phyloP scores from a whole-genome alignment of 164 flowering plant species.

The Tinospora cordifolia region DNA sequence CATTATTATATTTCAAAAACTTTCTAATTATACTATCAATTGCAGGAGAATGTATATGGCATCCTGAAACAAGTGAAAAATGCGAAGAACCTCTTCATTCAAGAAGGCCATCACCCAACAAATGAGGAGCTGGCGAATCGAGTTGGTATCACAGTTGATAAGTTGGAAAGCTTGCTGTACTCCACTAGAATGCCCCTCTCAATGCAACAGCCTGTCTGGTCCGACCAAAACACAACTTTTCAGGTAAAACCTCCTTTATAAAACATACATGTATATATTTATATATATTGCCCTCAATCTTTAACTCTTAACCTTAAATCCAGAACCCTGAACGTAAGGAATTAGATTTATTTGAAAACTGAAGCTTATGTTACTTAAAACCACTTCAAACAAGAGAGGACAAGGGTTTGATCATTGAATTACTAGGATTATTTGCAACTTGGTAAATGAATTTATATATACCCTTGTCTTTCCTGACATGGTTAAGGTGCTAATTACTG shows the following conservation, averaged over 20 bases:
- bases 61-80: constrained; percentile 44
- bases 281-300: too few relatives aligned
- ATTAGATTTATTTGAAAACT: neutral
- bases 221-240: constrained; percentile 61
- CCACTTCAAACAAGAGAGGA: too few relatives aligned
- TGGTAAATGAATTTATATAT: neutral
- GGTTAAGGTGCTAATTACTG: neutral
- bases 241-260: constrained; percentile 44
- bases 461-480: neutral
- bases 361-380: neutral
- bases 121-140: constrained; percentile 65
- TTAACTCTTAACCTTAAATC: too few relatives aligned
- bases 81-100: constrained; percentile 41
- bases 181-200: constrained; percentile 56
- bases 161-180: constrained; percentile 41
- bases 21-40: neutral
- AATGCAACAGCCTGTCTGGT: constrained; percentile 60
- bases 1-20: too few relatives aligned
- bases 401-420: neutral
- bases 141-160: constrained; percentile 59
- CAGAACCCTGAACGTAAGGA: neutral
- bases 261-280: too few relatives aligned
- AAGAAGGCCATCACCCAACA: constrained; percentile 55
- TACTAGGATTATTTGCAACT: neutral
- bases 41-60: constrained; percentile 65